Percentiles rank a stretch among this genome's conserved stretches.
phyloP scores from a whole-genome alignment of 495 filamentous ascomycete genomes.

The Penicillium fimorum region DNA sequence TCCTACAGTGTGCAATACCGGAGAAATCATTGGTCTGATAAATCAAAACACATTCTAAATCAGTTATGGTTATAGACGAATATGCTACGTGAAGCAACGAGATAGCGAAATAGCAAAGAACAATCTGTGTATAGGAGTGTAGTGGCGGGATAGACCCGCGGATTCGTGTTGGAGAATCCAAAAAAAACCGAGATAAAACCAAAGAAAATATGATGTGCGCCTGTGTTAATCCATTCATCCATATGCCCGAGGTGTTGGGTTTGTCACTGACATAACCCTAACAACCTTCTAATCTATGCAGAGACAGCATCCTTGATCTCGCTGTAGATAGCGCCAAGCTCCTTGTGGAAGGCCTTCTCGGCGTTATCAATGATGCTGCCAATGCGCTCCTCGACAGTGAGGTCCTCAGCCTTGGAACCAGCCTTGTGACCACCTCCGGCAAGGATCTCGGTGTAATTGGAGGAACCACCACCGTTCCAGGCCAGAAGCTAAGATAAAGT shows the following conservation, averaged over 20 bases:
- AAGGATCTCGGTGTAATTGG: conserved; percentile 87
- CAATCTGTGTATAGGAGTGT: conserved; percentile 21
- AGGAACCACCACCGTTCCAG: conserved; percentile 96
- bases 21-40: neutral
- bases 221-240: conserved; percentile 31
- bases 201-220: conserved; percentile 34
- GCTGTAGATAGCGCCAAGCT: conserved; percentile 48
- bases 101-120: conserved; percentile 13
- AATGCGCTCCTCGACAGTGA: conserved; percentile 28
- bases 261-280: conserved; percentile 23
- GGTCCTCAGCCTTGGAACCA: conserved; percentile 16
- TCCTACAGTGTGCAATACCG: neutral
- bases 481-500: conserved; percentile 69
- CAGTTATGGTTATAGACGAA: conserved; percentile 26
- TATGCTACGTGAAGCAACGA: conserved; percentile 36
- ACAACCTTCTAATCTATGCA: conserved; percentile 33
- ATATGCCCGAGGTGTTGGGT: conserved; percentile 28
- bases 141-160: conserved; percentile 16
- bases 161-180: conserved; percentile 19
- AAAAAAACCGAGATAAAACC: conserved; percentile 25
- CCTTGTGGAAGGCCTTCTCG: conserved; percentile 37
- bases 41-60: conserved; percentile 31
- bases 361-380: conserved; percentile 35
- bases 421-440: conserved; percentile 55
- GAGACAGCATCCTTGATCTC: conserved; percentile 45